Evolutionary conservation across 176 grass and related monocot genomes (phyloP).

Genomic region (Chloris gayana): DNA sequence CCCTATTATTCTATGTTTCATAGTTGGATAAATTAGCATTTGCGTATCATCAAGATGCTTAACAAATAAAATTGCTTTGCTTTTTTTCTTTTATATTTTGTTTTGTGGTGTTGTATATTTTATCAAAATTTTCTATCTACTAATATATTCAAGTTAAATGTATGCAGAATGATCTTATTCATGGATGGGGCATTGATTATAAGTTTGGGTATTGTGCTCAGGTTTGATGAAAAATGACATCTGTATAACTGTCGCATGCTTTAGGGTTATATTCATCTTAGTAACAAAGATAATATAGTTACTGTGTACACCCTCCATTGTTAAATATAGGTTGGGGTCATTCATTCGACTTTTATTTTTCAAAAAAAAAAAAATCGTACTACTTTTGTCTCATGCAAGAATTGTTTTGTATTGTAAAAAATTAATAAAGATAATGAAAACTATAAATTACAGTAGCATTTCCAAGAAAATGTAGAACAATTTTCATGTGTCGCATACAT

Average conservation of each 20-base stretch:
- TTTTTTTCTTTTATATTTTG: conserved; percentile 7
- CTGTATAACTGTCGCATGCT: conserved; percentile 8
- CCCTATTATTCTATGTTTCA: not conserved
- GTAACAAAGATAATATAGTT: not conserved
- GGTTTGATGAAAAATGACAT: conserved; percentile 48
- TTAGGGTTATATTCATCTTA: conserved; percentile 17
- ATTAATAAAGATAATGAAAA: not conserved
- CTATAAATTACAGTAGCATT: not conserved
- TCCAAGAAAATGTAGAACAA: not conserved
- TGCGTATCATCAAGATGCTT: conserved; percentile 8
- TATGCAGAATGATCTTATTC: conserved; percentile 86
- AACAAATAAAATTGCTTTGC: not conserved
- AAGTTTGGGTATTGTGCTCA: conserved; percentile 97
- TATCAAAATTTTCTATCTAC: conserved; percentile 2
- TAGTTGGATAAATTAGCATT: not conserved
- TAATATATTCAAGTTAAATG: conserved; percentile 25
- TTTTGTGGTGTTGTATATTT: not conserved
- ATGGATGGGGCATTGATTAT: conserved; percentile 94
- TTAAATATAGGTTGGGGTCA: not conserved
- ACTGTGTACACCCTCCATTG: not conserved
- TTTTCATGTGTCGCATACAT: not conserved
- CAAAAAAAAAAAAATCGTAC: no score
- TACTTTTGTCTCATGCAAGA: not conserved
- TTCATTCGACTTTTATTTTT: not conserved
- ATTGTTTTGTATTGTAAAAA: not conserved